These are phyloP conservation scores for Umbelopsis vinacea DNA, from an alignment of 192 early-diverging fungal species.

Conservation along the genomic window DNA sequence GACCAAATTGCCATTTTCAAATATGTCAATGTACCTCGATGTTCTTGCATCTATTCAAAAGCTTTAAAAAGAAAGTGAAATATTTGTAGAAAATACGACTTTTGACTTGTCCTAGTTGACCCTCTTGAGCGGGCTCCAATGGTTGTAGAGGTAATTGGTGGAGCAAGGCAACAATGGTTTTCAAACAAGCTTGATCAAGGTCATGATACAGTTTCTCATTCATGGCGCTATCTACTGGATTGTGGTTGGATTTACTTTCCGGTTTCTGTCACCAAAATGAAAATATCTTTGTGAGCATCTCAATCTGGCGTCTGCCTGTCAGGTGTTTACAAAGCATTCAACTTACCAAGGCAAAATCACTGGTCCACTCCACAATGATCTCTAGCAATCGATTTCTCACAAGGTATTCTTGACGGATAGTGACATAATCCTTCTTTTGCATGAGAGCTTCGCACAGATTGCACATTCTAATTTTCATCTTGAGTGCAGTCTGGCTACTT, in stretches of 20 bases:
- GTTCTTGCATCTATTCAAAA: conserved; percentile 61
- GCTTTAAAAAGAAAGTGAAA: conserved; percentile 75
- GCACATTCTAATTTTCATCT: conserved; percentile 76
- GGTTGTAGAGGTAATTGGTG: conserved; percentile 73
- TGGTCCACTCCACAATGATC: conserved; percentile 75
- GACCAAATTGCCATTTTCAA: too few species aligned
- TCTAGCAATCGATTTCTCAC: conserved; percentile 72
- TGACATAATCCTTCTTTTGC: conserved; percentile 72
- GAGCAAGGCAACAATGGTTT: conserved; percentile 68
- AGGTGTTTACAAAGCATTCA: neutral
- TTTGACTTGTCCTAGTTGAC: conserved; percentile 60
- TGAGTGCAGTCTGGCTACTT: conserved; percentile 48
- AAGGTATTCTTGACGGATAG: conserved; percentile 67
- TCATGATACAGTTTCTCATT: conserved; percentile 71
- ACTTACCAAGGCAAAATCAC: conserved; percentile 58
- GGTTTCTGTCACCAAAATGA: neutral
- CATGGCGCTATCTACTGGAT: neutral
- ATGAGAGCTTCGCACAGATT: conserved; percentile 71
- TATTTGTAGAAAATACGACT: conserved; percentile 70
- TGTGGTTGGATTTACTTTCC: conserved; percentile 23
- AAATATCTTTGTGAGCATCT: neutral
- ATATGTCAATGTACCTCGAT: conserved; percentile 45
- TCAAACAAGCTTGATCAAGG: conserved; percentile 75
- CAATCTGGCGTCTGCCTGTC: neutral
- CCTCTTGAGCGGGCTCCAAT: conserved; percentile 49